A percentile compares a stretch with the other conserved stretches of the same genome.
phyloP scores from a whole-genome alignment of 768 basidiomycete species.

The Boletus fagicola region DNA sequence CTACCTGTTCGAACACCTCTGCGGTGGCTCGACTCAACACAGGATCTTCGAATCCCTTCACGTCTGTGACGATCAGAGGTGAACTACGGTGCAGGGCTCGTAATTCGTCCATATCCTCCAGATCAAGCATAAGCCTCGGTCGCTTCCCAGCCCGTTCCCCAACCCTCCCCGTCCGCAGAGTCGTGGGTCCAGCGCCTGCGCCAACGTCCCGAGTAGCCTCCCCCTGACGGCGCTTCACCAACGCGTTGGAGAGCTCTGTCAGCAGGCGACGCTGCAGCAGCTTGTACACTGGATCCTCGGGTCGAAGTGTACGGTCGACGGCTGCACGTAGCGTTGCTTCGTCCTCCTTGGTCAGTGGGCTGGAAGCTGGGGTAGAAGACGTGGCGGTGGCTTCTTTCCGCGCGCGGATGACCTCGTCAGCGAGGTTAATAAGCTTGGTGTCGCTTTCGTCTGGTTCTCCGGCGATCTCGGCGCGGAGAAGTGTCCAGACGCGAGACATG shows the following conservation, averaged over 20 bases:
- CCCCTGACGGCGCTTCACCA: constrained; percentile 22
- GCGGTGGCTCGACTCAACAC: constrained; percentile 45
- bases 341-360: constrained; percentile 36
- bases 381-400: constrained; percentile 30
- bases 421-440: constrained; percentile 65
- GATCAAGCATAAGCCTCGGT: constrained; percentile 29
- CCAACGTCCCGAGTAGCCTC: background rate
- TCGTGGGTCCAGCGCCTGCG: constrained; percentile 16
- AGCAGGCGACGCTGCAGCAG: constrained; percentile 61
- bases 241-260: constrained; percentile 34
- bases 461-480: constrained; percentile 57
- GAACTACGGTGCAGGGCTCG: constrained; percentile 1
- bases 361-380: background rate
- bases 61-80: constrained; percentile 15
- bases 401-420: constrained; percentile 68
- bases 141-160: constrained; percentile 23
- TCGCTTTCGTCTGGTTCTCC: constrained; percentile 31
- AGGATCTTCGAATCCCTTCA: constrained; percentile 71
- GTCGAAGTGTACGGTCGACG: constrained; percentile 60
- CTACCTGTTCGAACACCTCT: constrained; percentile 43
- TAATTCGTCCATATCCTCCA: constrained; percentile 17
- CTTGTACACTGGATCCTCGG: constrained; percentile 63
- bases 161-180: constrained; percentile 34
- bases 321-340: constrained; percentile 55
- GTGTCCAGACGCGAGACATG: constrained; percentile 60